A percentile compares a stretch with the other conserved stretches of the same genome.
Evolutionary conservation across 805 yeast genomes (phyloP).

Genomic region (Teunomyces pallodes): DNA sequence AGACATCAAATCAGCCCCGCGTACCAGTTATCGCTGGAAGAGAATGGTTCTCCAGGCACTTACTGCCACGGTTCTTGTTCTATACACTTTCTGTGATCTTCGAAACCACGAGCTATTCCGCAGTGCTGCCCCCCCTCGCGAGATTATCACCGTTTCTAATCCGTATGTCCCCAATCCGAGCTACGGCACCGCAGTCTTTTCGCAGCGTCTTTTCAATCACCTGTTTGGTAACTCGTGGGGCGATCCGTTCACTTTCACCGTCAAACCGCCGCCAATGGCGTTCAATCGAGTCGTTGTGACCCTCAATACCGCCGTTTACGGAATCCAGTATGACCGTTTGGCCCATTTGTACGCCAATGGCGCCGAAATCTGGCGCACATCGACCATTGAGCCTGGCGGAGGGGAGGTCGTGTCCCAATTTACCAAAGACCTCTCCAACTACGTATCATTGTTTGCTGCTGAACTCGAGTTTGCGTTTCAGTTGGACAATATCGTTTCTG

Average conservation of each 20-base stretch:
- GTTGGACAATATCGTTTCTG: constrained; percentile 58
- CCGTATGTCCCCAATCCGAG: constrained; percentile 13
- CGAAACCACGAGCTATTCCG: too few species aligned
- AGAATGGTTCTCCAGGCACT: background rate
- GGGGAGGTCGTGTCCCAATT: constrained; percentile 40
- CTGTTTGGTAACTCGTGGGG: constrained; percentile 64
- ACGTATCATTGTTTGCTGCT: constrained; percentile 46
- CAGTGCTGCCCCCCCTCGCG: constrained; percentile 1
- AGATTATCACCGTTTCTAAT: constrained; percentile 16
- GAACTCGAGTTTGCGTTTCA: constrained; percentile 48
- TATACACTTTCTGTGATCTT: background rate
- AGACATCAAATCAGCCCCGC: background rate
- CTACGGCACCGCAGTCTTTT: constrained; percentile 36
- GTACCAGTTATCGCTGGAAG: background rate
- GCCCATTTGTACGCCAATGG: constrained; percentile 63
- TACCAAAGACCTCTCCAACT: constrained; percentile 64
- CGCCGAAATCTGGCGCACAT: constrained; percentile 77
- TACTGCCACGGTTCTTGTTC: background rate
- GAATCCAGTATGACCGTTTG: constrained; percentile 64
- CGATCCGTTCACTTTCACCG: constrained; percentile 42
- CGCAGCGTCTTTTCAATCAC: constrained; percentile 41
- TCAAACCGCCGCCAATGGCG: constrained; percentile 41
- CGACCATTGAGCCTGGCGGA: constrained; percentile 64
- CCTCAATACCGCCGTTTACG: constrained; percentile 51
- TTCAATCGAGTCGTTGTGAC: constrained; percentile 56